Conservation (phyloP, 306 rosid genomes). For the Delonix regia region DNA sequence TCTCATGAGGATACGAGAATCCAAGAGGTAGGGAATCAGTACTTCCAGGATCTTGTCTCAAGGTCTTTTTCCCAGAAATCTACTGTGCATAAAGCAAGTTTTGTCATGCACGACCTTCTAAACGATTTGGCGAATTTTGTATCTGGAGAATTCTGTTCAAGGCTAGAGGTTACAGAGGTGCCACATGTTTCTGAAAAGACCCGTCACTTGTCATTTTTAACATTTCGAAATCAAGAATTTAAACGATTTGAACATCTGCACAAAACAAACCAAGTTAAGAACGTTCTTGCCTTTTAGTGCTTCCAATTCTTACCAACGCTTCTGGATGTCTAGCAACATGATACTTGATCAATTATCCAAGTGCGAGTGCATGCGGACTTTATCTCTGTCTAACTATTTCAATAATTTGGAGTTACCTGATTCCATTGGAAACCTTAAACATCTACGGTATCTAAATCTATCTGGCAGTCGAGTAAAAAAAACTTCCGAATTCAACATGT, state of each 20-base stretch:
- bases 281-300: neutral
- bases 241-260: neutral
- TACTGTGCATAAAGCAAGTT: neutral
- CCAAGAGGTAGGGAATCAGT: neutral
- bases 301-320: too few relatives aligned
- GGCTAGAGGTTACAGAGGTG: neutral
- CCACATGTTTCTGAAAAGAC: neutral
- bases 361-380: neutral
- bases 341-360: neutral
- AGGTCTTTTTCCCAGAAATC: neutral
- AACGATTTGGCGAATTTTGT: constrained; percentile 28
- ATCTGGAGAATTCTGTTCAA: neutral
- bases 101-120: constrained; percentile 31
- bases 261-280: neutral
- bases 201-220: neutral
- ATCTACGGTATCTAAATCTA: constrained; percentile 29
- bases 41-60: neutral
- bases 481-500: constrained; percentile 12
- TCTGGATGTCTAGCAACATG: neutral
- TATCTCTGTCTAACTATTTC: neutral
- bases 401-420: neutral
- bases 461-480: neutral
- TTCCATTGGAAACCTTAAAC: constrained; percentile 13
- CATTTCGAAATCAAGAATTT: too few relatives aligned
- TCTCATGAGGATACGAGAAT: neutral